Evolutionary conservation across 2,329 filamentous ascomycete genomes (phyloP).

Genomic region (Pseudogymnoascus sp.): DNA sequence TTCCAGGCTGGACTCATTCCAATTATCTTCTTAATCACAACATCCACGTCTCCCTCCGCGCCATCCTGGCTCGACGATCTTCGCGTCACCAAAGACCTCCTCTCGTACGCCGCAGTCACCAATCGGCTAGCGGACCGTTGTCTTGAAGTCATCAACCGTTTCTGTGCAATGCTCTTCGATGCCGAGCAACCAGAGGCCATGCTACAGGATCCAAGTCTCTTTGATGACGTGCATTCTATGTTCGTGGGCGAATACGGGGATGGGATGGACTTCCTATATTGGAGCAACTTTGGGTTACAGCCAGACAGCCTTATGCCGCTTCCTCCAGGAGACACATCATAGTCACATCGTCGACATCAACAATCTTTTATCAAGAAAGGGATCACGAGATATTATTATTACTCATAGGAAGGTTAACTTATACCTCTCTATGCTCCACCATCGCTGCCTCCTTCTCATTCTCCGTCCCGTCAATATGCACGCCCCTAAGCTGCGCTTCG

Average conservation of each 20-base stretch:
- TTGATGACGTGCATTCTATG: slow-evolving; percentile 30
- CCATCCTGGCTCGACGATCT: slow-evolving; percentile 22
- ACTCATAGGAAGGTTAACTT: neutral
- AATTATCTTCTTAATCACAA: slow-evolving; percentile 36
- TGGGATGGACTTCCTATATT: slow-evolving; percentile 34
- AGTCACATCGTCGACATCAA: neutral
- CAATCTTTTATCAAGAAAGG: neutral
- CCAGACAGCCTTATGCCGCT: neutral
- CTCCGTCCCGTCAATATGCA: slow-evolving; percentile 16
- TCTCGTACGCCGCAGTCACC: slow-evolving; percentile 32
- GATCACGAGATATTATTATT: neutral
- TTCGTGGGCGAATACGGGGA: slow-evolving; percentile 30
- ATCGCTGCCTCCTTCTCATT: slow-evolving; percentile 14
- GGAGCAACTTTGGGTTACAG: slow-evolving; percentile 29
- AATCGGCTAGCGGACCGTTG: slow-evolving; percentile 35
- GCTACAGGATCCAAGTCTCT: slow-evolving; percentile 33
- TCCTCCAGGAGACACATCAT: neutral
- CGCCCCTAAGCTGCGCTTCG: slow-evolving; percentile 19
- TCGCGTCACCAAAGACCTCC: slow-evolving; percentile 34
- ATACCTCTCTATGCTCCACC: slow-evolving; percentile 12
- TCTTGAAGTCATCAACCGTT: slow-evolving; percentile 32
- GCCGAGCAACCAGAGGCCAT: slow-evolving; percentile 25
- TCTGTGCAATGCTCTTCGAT: slow-evolving; percentile 30
- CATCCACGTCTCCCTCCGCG: slow-evolving; percentile 30
- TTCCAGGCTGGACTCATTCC: slow-evolving; percentile 39